Percentiles rank a stretch among this genome's conserved stretches.
These are phyloP conservation scores for Eucalyptus lansdowneana DNA, from an alignment of 345 rosid species.

Conservation along the genomic window DNA sequence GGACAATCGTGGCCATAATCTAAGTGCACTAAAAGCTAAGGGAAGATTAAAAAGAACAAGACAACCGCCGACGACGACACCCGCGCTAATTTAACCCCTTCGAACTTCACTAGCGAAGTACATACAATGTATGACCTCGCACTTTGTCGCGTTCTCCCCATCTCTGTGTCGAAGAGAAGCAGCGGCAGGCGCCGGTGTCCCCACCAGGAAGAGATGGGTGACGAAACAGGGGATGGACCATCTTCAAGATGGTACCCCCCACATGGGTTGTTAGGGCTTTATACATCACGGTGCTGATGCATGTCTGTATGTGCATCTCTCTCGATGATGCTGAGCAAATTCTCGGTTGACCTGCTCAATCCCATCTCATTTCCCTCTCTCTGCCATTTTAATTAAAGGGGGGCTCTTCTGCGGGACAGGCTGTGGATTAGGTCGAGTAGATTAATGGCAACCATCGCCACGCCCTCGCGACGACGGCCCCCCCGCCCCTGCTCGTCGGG, in stretches of 20 bases:
- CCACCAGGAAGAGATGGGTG: neutral
- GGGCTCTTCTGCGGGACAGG: neutral
- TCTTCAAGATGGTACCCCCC: neutral
- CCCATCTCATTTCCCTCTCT: neutral
- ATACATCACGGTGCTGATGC: neutral
- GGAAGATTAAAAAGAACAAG: neutral
- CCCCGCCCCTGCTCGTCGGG: neutral
- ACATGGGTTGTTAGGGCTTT: constrained; percentile 29
- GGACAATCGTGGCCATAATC: neutral
- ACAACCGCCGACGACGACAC: neutral
- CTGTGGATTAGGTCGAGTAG: constrained; percentile 19
- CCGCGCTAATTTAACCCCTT: neutral
- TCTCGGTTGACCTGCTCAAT: neutral
- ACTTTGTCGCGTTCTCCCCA: neutral
- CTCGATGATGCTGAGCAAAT: neutral
- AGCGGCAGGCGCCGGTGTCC: neutral
- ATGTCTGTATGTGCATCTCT: neutral
- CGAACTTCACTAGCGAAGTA: neutral
- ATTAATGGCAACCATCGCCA: constrained; percentile 1
- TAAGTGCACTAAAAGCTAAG: neutral
- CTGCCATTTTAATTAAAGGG: neutral
- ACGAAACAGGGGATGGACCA: constrained; percentile 1
- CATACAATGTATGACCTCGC: neutral
- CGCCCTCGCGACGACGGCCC: neutral
- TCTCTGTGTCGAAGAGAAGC: neutral